These are phyloP conservation scores for Vitis amurensis DNA, from an alignment of 164 flowering plant genomes.

Conservation along the genomic window DNA sequence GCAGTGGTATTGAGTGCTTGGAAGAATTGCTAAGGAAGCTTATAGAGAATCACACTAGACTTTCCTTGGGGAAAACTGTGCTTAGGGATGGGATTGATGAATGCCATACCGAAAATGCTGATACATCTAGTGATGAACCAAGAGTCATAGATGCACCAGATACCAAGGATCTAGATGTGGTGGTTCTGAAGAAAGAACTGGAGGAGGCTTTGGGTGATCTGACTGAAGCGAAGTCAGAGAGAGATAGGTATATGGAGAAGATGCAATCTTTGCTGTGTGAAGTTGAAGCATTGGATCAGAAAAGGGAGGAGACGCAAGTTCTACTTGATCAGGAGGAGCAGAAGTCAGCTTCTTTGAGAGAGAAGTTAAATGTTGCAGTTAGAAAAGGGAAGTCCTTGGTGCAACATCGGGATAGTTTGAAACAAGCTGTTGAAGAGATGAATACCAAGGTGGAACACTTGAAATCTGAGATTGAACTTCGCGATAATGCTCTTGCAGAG, in stretches of 20 bases:
- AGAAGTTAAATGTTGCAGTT: conserved; percentile 94
- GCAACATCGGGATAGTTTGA: conserved; percentile 87
- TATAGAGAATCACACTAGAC: conserved; percentile 39
- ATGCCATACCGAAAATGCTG: conserved; percentile 11
- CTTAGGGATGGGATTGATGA: conserved; percentile 19
- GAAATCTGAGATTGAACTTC: conserved; percentile 49
- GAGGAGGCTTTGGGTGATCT: conserved; percentile 54
- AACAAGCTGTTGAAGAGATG: conserved; percentile 70
- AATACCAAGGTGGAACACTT: conserved; percentile 50
- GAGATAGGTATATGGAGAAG: conserved; percentile 47
- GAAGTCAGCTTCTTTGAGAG: conserved; percentile 75
- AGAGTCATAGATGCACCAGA: conserved; percentile 18
- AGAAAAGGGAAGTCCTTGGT: conserved; percentile 92
- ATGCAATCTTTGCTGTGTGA: conserved; percentile 47
- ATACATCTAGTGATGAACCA: conserved; percentile 17
- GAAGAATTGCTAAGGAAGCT: conserved; percentile 63
- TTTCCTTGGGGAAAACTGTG: conserved; percentile 27
- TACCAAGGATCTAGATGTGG: conserved; percentile 32
- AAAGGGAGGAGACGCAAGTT: conserved; percentile 54
- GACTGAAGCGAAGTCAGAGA: conserved; percentile 55
- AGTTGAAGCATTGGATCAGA: conserved; percentile 42
- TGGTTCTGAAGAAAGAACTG: conserved; percentile 51
- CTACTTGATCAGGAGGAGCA: conserved; percentile 82
- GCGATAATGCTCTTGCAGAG: conserved; percentile 41
- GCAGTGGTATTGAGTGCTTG: conserved; percentile 34